phyloP scores from a whole-genome alignment of 1,139 yeast genomes.

The Arxiozyma bovina region DNA sequence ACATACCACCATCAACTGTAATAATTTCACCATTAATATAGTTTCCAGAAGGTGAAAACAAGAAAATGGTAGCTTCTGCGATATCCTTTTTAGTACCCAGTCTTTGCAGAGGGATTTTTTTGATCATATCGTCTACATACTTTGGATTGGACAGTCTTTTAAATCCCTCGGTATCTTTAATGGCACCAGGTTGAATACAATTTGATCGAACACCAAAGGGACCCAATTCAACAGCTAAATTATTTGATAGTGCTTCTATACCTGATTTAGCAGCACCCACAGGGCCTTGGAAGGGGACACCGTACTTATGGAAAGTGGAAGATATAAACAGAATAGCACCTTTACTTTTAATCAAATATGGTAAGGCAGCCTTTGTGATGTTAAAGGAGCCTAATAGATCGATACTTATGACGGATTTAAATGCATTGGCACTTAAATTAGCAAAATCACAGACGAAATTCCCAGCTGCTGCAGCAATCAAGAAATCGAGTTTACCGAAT shows the following conservation, averaged over 20 bases:
- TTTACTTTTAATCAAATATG: constrained; percentile 51
- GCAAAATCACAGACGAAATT: constrained; percentile 77
- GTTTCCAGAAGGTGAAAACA: constrained; percentile 73
- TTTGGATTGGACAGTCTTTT: constrained; percentile 45
- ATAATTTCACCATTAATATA: constrained; percentile 70
- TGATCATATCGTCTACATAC: constrained; percentile 33
- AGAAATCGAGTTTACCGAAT: constrained; percentile 63
- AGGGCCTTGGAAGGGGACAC: constrained; percentile 77
- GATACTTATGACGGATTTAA: constrained; percentile 73
- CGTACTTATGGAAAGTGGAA: constrained; percentile 81
- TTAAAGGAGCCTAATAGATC: constrained; percentile 82
- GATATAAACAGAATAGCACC: constrained; percentile 74
- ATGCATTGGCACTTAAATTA: constrained; percentile 73
- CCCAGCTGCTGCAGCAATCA: constrained; percentile 94
- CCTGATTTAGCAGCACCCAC: constrained; percentile 95
- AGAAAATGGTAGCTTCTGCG: constrained; percentile 78
- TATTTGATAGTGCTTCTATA: constrained; percentile 73
- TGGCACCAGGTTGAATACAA: constrained; percentile 83
- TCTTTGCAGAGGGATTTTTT: constrained; percentile 65
- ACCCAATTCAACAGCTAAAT: constrained; percentile 81
- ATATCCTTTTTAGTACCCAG: constrained; percentile 69
- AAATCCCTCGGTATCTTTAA: constrained; percentile 74
- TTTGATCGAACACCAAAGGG: constrained; percentile 77
- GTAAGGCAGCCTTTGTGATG: constrained; percentile 72
- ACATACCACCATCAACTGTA: constrained; percentile 84